phyloP scores from a whole-genome alignment of 805 yeast species.

The Yamadazyma ubonensis region DNA sequence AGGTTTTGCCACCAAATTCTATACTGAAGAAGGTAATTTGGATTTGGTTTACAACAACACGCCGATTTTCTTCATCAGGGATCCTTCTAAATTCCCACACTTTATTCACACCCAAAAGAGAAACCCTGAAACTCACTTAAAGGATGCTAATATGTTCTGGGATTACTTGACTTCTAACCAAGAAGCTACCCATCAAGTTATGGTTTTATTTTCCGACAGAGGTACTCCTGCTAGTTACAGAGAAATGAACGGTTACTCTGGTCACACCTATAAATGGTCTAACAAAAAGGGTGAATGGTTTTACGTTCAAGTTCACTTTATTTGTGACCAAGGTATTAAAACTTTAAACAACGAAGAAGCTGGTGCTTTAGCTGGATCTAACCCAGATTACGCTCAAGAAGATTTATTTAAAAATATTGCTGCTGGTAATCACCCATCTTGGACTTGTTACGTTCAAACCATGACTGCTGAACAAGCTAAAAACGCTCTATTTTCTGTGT shows the following conservation, averaged over 20 bases:
- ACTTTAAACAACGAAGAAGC: constrained; percentile 63
- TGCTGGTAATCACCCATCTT: constrained; percentile 72
- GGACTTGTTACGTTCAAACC: constrained; percentile 82
- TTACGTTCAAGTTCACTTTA: constrained; percentile 75
- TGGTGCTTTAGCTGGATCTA: constrained; percentile 60
- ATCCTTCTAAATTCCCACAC: constrained; percentile 80
- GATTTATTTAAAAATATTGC: constrained; percentile 79
- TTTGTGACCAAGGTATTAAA: constrained; percentile 59
- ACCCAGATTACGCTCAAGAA: constrained; percentile 79
- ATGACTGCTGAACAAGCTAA: constrained; percentile 83
- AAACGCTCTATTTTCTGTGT: constrained; percentile 72
- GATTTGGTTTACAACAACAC: constrained; percentile 86
- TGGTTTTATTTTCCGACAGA: constrained; percentile 71
- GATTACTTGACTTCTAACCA: constrained; percentile 72
- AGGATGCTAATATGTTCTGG: constrained; percentile 82
- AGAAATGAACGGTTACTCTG: constrained; percentile 81
- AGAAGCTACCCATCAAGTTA: constrained; percentile 73
- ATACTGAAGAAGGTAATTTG: constrained; percentile 80
- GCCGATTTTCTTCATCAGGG: constrained; percentile 81
- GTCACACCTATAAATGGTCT: constrained; percentile 80
- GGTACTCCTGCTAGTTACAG: constrained; percentile 76
- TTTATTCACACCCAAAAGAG: constrained; percentile 88
- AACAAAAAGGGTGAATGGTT: constrained; percentile 71
- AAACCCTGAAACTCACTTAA: constrained; percentile 74
- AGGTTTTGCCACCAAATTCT: constrained; percentile 76